phyloP scores from a whole-genome alignment of 345 rosid genomes.

The Carallia brachiata region DNA sequence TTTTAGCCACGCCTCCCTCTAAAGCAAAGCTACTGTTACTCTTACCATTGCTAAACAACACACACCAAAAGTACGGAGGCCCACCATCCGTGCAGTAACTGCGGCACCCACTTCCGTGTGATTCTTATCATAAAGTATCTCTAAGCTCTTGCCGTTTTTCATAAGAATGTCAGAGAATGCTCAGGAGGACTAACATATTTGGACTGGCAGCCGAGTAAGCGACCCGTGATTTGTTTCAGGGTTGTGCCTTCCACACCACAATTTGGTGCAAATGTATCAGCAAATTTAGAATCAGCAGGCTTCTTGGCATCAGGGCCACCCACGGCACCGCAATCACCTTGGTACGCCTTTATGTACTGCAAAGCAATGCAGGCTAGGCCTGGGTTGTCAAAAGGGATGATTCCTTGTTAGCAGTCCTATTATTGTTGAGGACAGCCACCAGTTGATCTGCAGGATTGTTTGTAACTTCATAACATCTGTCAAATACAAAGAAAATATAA shows the following conservation, averaged over 20 bases:
- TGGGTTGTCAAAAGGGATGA: constrained; percentile 48
- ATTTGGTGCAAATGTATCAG: constrained; percentile 55
- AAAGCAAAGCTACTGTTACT: constrained; percentile 49
- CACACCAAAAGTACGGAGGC: constrained; percentile 69
- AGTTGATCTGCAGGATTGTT: constrained; percentile 69
- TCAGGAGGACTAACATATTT: constrained; percentile 44
- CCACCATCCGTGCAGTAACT: constrained; percentile 56
- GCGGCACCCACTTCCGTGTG: constrained; percentile 73
- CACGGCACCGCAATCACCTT: constrained; percentile 53
- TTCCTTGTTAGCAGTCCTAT: constrained; percentile 54
- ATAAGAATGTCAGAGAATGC: constrained; percentile 57
- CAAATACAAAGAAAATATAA: not conserved
- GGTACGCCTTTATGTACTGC: constrained; percentile 67
- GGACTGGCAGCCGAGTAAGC: constrained; percentile 56
- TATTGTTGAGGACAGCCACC: constrained; percentile 43
- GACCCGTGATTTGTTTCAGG: constrained; percentile 60
- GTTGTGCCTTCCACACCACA: constrained; percentile 54
- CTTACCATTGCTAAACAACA: constrained; percentile 64
- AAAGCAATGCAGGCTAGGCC: constrained; percentile 73
- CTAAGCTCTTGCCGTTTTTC: constrained; percentile 48
- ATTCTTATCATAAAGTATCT: constrained; percentile 50
- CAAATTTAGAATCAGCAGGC: constrained; percentile 54
- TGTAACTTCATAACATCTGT: constrained; percentile 40
- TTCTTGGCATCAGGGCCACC: constrained; percentile 64
- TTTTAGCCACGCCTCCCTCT: constrained; percentile 54